Percentiles rank a stretch among this genome's conserved stretches.
Evolutionary conservation across 805 yeast species (phyloP).

Genomic region (Schwanniomyces yamadae): DNA sequence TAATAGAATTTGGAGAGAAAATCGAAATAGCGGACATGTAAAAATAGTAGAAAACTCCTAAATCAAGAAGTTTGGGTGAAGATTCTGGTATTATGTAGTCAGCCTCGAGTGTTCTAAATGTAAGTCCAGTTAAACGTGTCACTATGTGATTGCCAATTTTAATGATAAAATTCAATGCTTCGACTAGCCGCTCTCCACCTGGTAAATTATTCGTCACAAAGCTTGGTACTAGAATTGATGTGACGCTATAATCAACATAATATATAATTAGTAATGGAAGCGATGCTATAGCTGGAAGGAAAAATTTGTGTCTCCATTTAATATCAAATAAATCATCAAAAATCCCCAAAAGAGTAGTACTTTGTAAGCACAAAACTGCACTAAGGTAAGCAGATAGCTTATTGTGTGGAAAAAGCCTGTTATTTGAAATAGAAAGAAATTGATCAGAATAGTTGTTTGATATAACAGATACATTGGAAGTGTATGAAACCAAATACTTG

Average conservation of each 20-base stretch:
- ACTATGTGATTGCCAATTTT: slow-evolving; percentile 30
- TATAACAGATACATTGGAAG: slow-evolving; percentile 32
- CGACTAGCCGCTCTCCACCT: slow-evolving; percentile 26
- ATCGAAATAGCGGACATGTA: slow-evolving; percentile 93
- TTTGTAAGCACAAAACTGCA: slow-evolving; percentile 78
- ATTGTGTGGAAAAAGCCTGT: slow-evolving; percentile 66
- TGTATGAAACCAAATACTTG: slow-evolving; percentile 60
- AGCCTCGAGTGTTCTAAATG: slow-evolving; percentile 35
- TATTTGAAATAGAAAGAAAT: slow-evolving; percentile 30
- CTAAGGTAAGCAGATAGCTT: slow-evolving; percentile 83
- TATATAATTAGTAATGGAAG: slow-evolving; percentile 89
- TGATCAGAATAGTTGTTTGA: slow-evolving; percentile 34
- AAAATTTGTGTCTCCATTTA: slow-evolving; percentile 96
- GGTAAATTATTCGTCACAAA: slow-evolving; percentile 45
- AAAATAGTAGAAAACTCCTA: slow-evolving; percentile 75
- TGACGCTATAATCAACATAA: slow-evolving; percentile 90
- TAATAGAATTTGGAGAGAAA: slow-evolving; percentile 94
- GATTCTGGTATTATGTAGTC: slow-evolving; percentile 37
- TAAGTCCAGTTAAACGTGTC: slow-evolving; percentile 34
- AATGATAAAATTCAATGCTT: slow-evolving; percentile 18
- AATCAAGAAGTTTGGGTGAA: slow-evolving; percentile 57
- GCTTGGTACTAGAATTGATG: slow-evolving; percentile 80
- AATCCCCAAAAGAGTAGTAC: slow-evolving; percentile 81
- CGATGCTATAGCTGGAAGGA: slow-evolving; percentile 91
- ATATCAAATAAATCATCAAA: slow-evolving; percentile 95